Percentiles rank a stretch among this genome's conserved stretches.
Evolutionary conservation across 2,329 filamentous ascomycete species (phyloP).

Genomic region (Trichoderma brevicompactum): DNA sequence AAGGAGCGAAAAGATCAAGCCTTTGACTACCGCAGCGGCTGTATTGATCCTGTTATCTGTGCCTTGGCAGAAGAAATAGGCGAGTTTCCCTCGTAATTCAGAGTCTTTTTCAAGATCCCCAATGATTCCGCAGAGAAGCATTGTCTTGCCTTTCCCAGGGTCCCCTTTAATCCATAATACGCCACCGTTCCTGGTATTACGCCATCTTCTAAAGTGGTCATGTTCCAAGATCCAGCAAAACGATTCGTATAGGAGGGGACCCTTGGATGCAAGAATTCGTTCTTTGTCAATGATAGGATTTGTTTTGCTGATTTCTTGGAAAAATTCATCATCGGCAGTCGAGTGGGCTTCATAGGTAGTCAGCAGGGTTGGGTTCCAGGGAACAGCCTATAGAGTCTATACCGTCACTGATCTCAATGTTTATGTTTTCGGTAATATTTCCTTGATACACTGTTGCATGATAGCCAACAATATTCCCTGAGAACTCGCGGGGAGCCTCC

Average conservation of each 20-base stretch:
- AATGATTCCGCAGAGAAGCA: slow-evolving; percentile 47
- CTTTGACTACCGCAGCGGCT: slow-evolving; percentile 45
- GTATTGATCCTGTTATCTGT: slow-evolving; percentile 43
- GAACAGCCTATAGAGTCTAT: not conserved
- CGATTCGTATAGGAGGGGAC: slow-evolving; percentile 39
- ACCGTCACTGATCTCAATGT: not conserved
- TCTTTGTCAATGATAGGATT: slow-evolving; percentile 36
- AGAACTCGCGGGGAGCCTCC: not conserved
- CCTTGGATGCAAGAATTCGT: slow-evolving; percentile 43
- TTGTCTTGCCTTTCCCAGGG: slow-evolving; percentile 51
- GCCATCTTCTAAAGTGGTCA: slow-evolving; percentile 33
- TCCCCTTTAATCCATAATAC: slow-evolving; percentile 47
- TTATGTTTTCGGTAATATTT: not conserved
- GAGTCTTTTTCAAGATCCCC: not conserved
- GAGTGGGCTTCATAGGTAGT: not conserved
- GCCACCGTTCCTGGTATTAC: slow-evolving; percentile 18
- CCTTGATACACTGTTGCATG: not conserved
- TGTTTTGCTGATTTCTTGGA: not conserved
- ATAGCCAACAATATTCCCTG: not conserved
- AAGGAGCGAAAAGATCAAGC: slow-evolving; percentile 48
- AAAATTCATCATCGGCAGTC: not conserved
- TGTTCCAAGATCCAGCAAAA: slow-evolving; percentile 43
- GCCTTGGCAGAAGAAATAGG: slow-evolving; percentile 23
- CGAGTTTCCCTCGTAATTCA: slow-evolving; percentile 21
- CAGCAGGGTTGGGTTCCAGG: not conserved